A percentile compares a stretch with the other conserved stretches of the same genome.
phyloP scores from a whole-genome alignment of 768 basidiomycete species.

The Trametes maxima region DNA sequence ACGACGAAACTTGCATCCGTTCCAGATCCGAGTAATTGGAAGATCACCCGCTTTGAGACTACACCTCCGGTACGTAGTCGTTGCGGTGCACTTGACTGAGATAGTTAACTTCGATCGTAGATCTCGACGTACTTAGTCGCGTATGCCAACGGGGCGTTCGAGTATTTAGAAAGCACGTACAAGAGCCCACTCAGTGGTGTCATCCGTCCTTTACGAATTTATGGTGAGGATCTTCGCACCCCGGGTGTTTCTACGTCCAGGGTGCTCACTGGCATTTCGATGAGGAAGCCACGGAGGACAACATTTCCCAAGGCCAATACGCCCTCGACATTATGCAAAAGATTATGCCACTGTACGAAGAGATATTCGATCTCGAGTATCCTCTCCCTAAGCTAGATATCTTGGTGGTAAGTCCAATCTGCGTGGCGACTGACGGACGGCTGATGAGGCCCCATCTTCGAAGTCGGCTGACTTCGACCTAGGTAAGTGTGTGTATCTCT shows the following conservation, averaged over 20 bases:
- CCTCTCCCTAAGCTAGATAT: slow-evolving; percentile 97
- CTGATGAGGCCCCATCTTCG: background rate
- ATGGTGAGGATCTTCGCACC: slow-evolving; percentile 46
- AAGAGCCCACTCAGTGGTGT: slow-evolving; percentile 80
- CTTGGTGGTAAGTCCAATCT: slow-evolving; percentile 60
- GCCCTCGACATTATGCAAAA: slow-evolving; percentile 85
- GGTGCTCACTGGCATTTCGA: too few relatives aligned
- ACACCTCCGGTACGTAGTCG: slow-evolving; percentile 61
- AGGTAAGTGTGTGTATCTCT: slow-evolving; percentile 21
- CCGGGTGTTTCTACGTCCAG: background rate
- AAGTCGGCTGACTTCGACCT: slow-evolving; percentile 87
- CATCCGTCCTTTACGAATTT: slow-evolving; percentile 81
- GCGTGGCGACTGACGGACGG: too few relatives aligned
- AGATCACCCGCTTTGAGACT: slow-evolving; percentile 79
- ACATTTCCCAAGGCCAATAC: slow-evolving; percentile 83
- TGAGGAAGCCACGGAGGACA: slow-evolving; percentile 69
- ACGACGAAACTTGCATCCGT: slow-evolving; percentile 42
- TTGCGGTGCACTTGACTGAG: background rate
- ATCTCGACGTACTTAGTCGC: slow-evolving; percentile 93
- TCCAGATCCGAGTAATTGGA: slow-evolving; percentile 54
- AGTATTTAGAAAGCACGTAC: slow-evolving; percentile 74
- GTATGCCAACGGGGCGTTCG: slow-evolving; percentile 81
- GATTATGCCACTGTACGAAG: slow-evolving; percentile 86
- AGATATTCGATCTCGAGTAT: slow-evolving; percentile 90
- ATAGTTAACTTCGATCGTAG: slow-evolving; percentile 24